These are phyloP conservation scores for Chytriomyces sp. DNA, from an alignment of 192 early-diverging fungal genomes.

Conservation along the genomic window DNA sequence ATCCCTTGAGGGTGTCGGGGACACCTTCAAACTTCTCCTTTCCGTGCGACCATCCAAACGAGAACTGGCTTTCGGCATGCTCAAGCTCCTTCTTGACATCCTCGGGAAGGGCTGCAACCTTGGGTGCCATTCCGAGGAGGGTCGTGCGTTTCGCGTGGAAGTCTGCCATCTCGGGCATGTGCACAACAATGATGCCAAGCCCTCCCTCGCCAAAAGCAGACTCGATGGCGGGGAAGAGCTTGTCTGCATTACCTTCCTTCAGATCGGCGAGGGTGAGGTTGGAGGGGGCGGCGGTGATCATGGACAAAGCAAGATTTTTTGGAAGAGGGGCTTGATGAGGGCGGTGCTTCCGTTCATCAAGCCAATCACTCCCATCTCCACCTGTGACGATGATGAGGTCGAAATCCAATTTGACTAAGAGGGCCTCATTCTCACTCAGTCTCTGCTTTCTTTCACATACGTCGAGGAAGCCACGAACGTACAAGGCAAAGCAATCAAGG, in stretches of 20 bases:
- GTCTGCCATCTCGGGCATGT: neutral
- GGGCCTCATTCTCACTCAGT: too few species aligned
- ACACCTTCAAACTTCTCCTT: slow-evolving; percentile 70
- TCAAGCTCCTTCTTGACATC: slow-evolving; percentile 51
- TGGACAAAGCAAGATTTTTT: too few species aligned
- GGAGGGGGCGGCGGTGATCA: neutral
- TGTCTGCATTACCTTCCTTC: neutral
- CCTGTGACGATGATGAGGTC: too few species aligned
- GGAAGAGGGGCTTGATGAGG: too few species aligned
- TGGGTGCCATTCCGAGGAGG: slow-evolving; percentile 55
- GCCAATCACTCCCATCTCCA: too few species aligned
- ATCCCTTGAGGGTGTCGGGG: slow-evolving; percentile 67
- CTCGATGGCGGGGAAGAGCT: neutral
- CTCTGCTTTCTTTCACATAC: too few species aligned
- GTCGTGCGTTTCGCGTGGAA: slow-evolving; percentile 39
- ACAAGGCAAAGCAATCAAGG: too few species aligned
- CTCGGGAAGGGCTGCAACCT: slow-evolving; percentile 57
- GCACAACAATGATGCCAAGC: neutral
- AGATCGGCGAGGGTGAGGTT: neutral
- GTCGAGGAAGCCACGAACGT: too few species aligned
- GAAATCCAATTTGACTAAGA: too few species aligned
- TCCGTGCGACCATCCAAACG: slow-evolving; percentile 72
- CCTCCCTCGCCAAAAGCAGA: neutral
- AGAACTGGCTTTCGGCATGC: slow-evolving; percentile 54
- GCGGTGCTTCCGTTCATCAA: too few species aligned